Base-by-base conservation (phyloP, 2,329 filamentous ascomycete species). In the Phialemonium atrogriseum region DNA sequence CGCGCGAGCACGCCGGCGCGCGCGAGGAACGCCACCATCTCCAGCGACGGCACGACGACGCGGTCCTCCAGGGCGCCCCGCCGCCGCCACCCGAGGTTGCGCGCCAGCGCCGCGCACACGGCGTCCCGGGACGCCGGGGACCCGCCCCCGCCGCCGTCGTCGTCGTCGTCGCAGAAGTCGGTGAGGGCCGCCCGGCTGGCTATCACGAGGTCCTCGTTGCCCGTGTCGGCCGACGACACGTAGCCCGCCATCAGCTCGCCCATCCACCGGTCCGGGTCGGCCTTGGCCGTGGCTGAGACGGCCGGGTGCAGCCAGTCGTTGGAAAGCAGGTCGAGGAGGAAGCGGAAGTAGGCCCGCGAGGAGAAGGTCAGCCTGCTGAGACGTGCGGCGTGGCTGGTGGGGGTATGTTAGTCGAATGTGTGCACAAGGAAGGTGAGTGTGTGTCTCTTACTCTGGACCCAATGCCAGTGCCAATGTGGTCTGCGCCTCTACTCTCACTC, bases 11-110 rank as follows among this genome's bases (percentile, higher is more conserved):
- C 52, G 9, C 58, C 68, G 27, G 62, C 69, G 59, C 88, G 77
- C 52, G 93, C 70, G 19, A 96, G 58, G 46, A 91, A 93, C 0
- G 79, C 79, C 2, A 83, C 51, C 4, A 88, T 71, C 45, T 94
- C 85, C 4, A 98, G 63, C 1, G 81, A 71, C 0, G 88, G 82
- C 14, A 91, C 70, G 0, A 84, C 55, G 25, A 87, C 68, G 17
- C 85, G 72, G 46, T 94, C 86, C 37, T 80, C 65, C 9, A 23
- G 4, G 3, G 15, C 28, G 12, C 14, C 20, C 9, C 61, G 63
- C 24, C 73, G 61, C 33, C 66, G 66, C 2, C 51, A 50, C 36
- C 60, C 65, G 12, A 84, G 53, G 33, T 80, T 73, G 11, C 60
- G 51, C 0, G 70, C 42, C 10, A 85, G 56, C 4, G 71, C 65